Base-by-base conservation (phyloP, 352 stramenopile genomes). In the Globisporangium rhizosaccharum region DNA sequence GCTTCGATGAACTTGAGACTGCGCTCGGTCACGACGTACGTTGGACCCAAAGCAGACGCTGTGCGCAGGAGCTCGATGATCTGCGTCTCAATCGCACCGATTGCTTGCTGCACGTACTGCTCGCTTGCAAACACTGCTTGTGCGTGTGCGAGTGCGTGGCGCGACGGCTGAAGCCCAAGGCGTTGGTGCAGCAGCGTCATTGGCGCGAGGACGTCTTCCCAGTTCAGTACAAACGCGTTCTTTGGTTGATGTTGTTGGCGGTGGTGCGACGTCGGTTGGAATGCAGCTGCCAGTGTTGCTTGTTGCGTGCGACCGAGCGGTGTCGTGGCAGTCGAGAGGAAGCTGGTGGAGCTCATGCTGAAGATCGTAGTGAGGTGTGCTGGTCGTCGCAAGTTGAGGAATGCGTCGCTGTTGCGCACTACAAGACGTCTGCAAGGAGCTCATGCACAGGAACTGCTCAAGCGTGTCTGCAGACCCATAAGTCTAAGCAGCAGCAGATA, bases 141-240 rank as follows among this genome's bases (percentile, higher is more conserved):
- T 0, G 73, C 78, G 26, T 63, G 52, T 20, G 73, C 67, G 52
- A 86, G 57, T 7, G 67, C 60, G 2, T 57, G 51, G 28, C 63
- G 65, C 9, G 73, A 74, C 12, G 73, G 49, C 33, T 73, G 59
- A 7, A 88, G 67, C 3, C 75, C 73, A n/a, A 81, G 41, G 10
- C 74, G 75, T 12, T 70, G 51, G 9, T 59, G 57, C 37, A 88
- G 66, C 37, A 75, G 67, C 33, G 75, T 63, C 59, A 79, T 71
- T 18, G 78, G 78, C 15, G 68, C 66, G 6, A 88, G 55, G 8
- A 86, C 75, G 59, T 88, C 72, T 55, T 88, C 78, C 75, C 75
- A 88, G 37, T 71, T 67, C 45, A 88, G 62, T 48, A 85, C 70
- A 51, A 88, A 67, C 17, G 59, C 71, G 23, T 66, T 66, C 26